A percentile compares a stretch with the other conserved stretches of the same genome.
These are phyloP conservation scores for Schrenkiella parvula DNA, from an alignment of 345 rosid genomes.

Conservation along the genomic window DNA sequence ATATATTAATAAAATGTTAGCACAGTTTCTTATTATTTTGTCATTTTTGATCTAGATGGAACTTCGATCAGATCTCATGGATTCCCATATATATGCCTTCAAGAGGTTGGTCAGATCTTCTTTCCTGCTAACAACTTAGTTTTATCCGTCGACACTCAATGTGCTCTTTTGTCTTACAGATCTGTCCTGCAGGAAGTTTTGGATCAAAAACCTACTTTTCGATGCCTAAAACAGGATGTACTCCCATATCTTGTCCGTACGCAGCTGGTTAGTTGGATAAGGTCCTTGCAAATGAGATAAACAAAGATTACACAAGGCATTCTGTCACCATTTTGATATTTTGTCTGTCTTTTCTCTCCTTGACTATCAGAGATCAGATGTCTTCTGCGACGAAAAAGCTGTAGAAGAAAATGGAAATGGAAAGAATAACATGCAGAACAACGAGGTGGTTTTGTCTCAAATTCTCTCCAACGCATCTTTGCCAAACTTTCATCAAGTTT, in stretches of 20 bases:
- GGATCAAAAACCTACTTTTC: constrained; percentile 62
- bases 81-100: constrained; percentile 95
- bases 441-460: constrained; percentile 46
- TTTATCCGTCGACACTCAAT: not conserved
- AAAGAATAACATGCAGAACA: constrained; percentile 51
- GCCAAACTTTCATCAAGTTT: constrained; percentile 67
- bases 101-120: constrained; percentile 56
- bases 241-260: constrained; percentile 89
- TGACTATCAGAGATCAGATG: constrained; percentile 58
- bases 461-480: constrained; percentile 70
- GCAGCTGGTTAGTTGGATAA: constrained; percentile 76
- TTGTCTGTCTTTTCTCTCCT: constrained; percentile 10
- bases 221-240: constrained; percentile 77
- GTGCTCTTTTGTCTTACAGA: constrained; percentile 39
- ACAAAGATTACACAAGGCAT: not conserved
- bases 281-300: constrained; percentile 15
- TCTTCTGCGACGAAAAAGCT: constrained; percentile 40
- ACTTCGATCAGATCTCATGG: constrained; percentile 89
- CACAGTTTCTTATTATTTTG: not conserved
- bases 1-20: not conserved
- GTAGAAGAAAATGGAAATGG: constrained; percentile 75
- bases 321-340: constrained; percentile 1
- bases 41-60: constrained; percentile 67
- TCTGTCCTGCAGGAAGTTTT: constrained; percentile 74
- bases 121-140: constrained; percentile 6